Conservation (phyloP, 345 rosid species). For the Hibiscus syriacus region DNA sequence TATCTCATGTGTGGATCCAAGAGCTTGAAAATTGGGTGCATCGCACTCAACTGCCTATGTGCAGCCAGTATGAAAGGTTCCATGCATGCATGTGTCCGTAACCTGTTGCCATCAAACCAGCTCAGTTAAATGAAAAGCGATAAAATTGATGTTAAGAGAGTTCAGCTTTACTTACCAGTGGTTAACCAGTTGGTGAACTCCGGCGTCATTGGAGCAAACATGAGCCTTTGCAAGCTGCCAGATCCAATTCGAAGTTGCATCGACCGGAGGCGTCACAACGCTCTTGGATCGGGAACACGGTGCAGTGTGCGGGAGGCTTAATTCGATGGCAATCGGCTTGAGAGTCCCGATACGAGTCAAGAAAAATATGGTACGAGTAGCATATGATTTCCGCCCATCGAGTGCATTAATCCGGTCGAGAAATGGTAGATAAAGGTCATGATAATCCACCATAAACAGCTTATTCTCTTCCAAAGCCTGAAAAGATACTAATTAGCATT, state of each 20-base stretch:
- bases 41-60: conserved; percentile 87
- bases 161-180: conserved; percentile 51
- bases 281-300: conserved; percentile 46
- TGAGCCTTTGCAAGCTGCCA: conserved; percentile 98
- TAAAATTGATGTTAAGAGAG: too few species aligned
- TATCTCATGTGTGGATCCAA: conserved; percentile 96
- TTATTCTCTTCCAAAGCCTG: conserved; percentile 82
- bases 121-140: too few species aligned
- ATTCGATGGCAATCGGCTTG: conserved; percentile 89
- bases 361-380: conserved; percentile 76
- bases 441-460: conserved; percentile 69
- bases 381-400: conserved; percentile 86
- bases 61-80: conserved; percentile 97
- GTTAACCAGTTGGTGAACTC: conserved; percentile 84
- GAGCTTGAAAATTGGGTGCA: conserved; percentile 94
- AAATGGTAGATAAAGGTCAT: conserved; percentile 81
- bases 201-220: conserved; percentile 87
- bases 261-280: conserved; percentile 67
- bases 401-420: conserved; percentile 69
- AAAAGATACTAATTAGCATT: not conserved
- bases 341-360: conserved; percentile 61
- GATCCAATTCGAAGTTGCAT: conserved; percentile 76
- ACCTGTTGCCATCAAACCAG: conserved; percentile 7
- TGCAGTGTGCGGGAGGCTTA: conserved; percentile 56
- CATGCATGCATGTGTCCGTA: conserved; percentile 74